Evolutionary conservation across 2,329 filamentous ascomycete species (phyloP).

Genomic region (Diaporthe ampelina): DNA sequence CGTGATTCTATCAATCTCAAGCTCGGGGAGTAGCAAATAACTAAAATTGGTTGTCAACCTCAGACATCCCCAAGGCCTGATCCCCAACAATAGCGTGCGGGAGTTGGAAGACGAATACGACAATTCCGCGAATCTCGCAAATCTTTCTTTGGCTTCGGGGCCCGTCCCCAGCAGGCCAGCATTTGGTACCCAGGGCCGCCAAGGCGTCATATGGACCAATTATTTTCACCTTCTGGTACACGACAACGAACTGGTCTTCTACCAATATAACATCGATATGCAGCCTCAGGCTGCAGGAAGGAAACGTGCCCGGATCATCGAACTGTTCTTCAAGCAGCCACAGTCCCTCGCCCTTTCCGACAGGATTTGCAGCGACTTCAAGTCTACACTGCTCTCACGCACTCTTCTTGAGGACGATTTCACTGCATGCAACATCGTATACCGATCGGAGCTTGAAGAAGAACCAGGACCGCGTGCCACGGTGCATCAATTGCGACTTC

Average conservation of each 20-base stretch:
- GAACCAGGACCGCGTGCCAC: background rate
- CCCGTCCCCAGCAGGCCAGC: background rate
- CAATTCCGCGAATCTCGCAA: background rate
- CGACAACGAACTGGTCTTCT: background rate
- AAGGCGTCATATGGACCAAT: background rate
- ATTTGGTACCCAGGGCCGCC: background rate
- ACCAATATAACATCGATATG: slow-evolving; percentile 1
- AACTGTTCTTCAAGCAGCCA: slow-evolving; percentile 17
- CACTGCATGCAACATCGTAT: background rate
- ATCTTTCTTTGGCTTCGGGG: background rate
- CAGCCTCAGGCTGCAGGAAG: background rate
- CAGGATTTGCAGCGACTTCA: slow-evolving; percentile 22
- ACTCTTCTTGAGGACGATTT: background rate
- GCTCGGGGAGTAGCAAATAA: background rate
- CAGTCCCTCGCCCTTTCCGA: background rate
- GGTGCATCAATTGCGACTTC: background rate
- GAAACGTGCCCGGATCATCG: slow-evolving; percentile 11
- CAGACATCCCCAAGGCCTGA: background rate
- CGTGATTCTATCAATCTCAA: background rate
- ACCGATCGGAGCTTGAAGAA: slow-evolving; percentile 23
- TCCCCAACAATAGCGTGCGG: accelerated
- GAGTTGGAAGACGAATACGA: background rate
- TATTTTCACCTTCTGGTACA: background rate
- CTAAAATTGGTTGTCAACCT: background rate
- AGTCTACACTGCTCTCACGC: slow-evolving; percentile 3